phyloP scores from a whole-genome alignment of 371 early-diverging fungal species.

The Catenaria anguillulae region DNA sequence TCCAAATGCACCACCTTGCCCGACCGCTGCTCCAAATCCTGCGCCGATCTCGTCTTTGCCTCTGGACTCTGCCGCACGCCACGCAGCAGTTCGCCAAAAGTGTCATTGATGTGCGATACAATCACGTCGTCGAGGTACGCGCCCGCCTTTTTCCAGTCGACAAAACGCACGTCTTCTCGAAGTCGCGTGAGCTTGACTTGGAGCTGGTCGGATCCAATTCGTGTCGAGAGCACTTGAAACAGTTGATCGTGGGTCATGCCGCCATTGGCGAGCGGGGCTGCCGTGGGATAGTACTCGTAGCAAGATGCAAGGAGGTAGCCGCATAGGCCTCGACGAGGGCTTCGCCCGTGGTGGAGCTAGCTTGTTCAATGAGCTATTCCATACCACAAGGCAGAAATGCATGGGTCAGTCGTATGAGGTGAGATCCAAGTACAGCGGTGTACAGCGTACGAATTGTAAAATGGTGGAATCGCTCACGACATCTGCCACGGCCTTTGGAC shows the following conservation, averaged over 20 bases:
- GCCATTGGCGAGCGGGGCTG: conserved; percentile 1
- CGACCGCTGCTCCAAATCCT: conserved; percentile 21
- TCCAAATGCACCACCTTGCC: neutral
- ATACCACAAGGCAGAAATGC: no score
- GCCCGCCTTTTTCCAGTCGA: conserved; percentile 26
- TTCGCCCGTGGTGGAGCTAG: conserved; percentile 62
- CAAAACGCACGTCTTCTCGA: conserved; percentile 63
- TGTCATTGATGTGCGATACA: conserved; percentile 1
- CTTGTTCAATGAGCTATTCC: conserved; percentile 64
- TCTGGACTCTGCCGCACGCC: neutral
- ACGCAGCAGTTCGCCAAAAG: neutral
- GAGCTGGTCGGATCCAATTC: conserved; percentile 72
- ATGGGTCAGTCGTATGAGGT: neutral
- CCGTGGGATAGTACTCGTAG: conserved; percentile 52
- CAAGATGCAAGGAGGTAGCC: conserved; percentile 72
- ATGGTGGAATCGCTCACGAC: conserved; percentile 77
- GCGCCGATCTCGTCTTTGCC: conserved; percentile 18
- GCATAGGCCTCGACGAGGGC: conserved; percentile 74
- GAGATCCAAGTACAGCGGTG: no score
- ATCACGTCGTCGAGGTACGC: conserved; percentile 28
- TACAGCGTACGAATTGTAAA: conserved; percentile 69
- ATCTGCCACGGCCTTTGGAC: conserved; percentile 54
- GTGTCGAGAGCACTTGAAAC: conserved; percentile 62
- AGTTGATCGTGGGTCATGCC: conserved; percentile 28
- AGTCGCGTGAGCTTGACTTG: conserved; percentile 62